Base-by-base conservation (phyloP, 2,329 filamentous ascomycete genomes). In the Magnaporthales sp. region DNA sequence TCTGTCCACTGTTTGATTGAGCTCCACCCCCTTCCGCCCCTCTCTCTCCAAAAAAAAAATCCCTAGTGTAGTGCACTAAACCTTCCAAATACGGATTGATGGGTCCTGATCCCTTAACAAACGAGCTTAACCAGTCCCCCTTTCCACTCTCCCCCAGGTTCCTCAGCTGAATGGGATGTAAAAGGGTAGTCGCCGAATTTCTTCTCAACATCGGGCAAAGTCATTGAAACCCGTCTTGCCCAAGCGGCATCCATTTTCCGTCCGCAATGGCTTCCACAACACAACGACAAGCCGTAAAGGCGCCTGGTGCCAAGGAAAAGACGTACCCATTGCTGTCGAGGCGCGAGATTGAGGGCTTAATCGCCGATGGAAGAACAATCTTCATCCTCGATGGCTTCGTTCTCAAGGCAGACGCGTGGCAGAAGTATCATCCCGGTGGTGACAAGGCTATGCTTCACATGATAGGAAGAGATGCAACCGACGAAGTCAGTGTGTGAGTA, bases 381-480 rank as follows among this genome's bases (percentile, higher is more conserved):
- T 84, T 97, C 69, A 92, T 99, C 66, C 83, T 95, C 68, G 87
- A 97, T 71, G 84, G 87, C 68, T 86, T 88, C 72, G 93, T 97
- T 10, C 78, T 98, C 71, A 97, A 93, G 79, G 88, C 92, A 32
- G 94, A 98, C 77, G 84, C 89, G 54, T 99, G 93, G 92, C 80
- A 96, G 65, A 87, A 87, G 66, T 97, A 91, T 74, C 95, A 98
- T 74, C 95, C 95, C 13, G 95, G 95, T 67, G 95, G 95, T 71
- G 89, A 94, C 73, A 95, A 93, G 78, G 86, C 94, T 66, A 96
- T 99, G 70, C 82, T 87, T 75, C 95, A 99, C 75, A 95, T 97
- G 92, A 86, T 98, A 68, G 93, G 93, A 69, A 87, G 90, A 78
- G 93, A 97, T 86, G 94, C 92, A 64, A 97, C 94, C 11, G 93